Evolutionary conservation across 768 basidiomycete genomes (phyloP).

Genomic region (Cantharellus anzutake): DNA sequence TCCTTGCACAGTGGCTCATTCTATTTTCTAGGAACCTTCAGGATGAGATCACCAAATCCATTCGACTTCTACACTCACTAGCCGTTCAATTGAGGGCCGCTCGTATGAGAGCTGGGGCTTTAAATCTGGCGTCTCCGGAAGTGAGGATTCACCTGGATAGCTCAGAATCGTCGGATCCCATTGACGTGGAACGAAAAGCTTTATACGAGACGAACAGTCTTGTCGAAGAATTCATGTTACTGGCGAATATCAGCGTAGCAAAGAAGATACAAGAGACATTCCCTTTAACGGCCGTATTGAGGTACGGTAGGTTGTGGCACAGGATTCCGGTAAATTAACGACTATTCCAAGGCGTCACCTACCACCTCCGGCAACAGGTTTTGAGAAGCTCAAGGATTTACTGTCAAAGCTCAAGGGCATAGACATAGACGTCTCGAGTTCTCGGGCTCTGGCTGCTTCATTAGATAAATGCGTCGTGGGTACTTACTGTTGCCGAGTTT

Average conservation of each 20-base stretch:
- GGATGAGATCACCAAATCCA: slow-evolving; percentile 68
- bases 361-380: slow-evolving; percentile 82
- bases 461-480: slow-evolving; percentile 74
- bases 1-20: background rate
- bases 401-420: slow-evolving; percentile 69
- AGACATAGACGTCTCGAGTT: slow-evolving; percentile 74
- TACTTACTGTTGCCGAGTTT: background rate
- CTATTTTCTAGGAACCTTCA: slow-evolving; percentile 20
- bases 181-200: slow-evolving; percentile 94
- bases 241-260: slow-evolving; percentile 92
- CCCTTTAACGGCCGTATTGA: slow-evolving; percentile 85
- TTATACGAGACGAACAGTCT: slow-evolving; percentile 83
- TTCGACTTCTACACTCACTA: slow-evolving; percentile 73
- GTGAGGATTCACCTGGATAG: slow-evolving; percentile 93
- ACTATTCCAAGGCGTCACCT: slow-evolving; percentile 48
- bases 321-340: background rate
- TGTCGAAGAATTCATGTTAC: slow-evolving; percentile 98
- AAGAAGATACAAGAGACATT: slow-evolving; percentile 82
- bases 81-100: slow-evolving; percentile 69
- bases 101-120: slow-evolving; percentile 89
- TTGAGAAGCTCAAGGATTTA: slow-evolving; percentile 89
- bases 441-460: slow-evolving; percentile 72
- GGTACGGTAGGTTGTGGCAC: slow-evolving; percentile 23
- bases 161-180: slow-evolving; percentile 83
- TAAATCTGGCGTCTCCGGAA: slow-evolving; percentile 95